phyloP scores from a whole-genome alignment of 2,329 filamentous ascomycete species.

The Thielaviopsis euricoi region DNA sequence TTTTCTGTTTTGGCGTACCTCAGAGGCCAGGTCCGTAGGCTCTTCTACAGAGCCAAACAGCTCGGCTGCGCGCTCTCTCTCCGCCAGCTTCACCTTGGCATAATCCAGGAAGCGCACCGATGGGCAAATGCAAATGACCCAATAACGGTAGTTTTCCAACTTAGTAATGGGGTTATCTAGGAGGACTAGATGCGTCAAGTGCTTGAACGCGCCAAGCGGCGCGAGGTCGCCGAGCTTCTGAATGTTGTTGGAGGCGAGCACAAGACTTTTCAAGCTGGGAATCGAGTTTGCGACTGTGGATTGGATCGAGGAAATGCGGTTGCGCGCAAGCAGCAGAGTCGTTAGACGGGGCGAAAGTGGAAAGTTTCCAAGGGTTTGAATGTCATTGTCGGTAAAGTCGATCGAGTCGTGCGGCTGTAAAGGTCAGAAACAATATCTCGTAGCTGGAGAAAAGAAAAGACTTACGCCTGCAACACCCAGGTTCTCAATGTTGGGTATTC shows the following conservation, averaged over 20 bases:
- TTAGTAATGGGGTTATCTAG: slow-evolving; percentile 78
- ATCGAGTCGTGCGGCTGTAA: slow-evolving; percentile 80
- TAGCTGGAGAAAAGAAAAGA: slow-evolving; percentile 16
- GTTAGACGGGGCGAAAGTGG: slow-evolving; percentile 76
- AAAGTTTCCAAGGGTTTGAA: slow-evolving; percentile 78
- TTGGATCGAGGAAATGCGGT: slow-evolving; percentile 73
- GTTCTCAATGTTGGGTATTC: slow-evolving; percentile 95
- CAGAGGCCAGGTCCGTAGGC: slow-evolving; percentile 64
- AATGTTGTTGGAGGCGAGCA: slow-evolving; percentile 70
- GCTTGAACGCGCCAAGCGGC: slow-evolving; percentile 49
- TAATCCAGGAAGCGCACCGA: slow-evolving; percentile 83
- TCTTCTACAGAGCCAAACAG: slow-evolving; percentile 68
- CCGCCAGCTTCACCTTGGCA: slow-evolving; percentile 73
- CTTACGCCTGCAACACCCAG: slow-evolving; percentile 81
- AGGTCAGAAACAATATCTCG: not conserved
- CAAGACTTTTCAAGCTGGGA: slow-evolving; percentile 66
- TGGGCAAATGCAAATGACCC: slow-evolving; percentile 76
- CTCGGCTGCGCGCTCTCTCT: slow-evolving; percentile 59
- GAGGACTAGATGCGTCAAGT: slow-evolving; percentile 65
- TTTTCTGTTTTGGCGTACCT: slow-evolving; percentile 36
- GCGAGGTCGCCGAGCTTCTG: slow-evolving; percentile 77
- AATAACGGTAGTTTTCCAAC: slow-evolving; percentile 73
- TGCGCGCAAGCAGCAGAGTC: slow-evolving; percentile 77
- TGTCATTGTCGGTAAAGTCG: slow-evolving; percentile 97
- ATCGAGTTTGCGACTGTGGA: slow-evolving; percentile 55